Percentiles rank a stretch among this genome's conserved stretches.
phyloP scores from a whole-genome alignment of 2,329 filamentous ascomycete genomes.

The Pestalotiopsis sp. region DNA sequence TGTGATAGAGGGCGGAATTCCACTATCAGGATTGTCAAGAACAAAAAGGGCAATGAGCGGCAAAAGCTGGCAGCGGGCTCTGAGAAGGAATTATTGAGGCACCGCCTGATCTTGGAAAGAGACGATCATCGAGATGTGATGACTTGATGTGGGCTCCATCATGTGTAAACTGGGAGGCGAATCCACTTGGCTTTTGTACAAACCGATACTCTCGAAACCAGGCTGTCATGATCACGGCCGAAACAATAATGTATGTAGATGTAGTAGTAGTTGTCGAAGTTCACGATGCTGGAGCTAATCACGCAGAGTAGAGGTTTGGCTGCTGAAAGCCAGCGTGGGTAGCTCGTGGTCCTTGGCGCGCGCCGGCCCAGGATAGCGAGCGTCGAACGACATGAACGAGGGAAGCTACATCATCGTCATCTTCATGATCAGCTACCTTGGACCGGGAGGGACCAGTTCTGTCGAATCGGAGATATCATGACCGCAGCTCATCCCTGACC shows the following conservation, averaged over 20 bases:
- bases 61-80: conserved; percentile 21
- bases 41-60: conserved; percentile 19
- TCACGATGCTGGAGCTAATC: conserved; percentile 21
- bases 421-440: conserved; percentile 21
- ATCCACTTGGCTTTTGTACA: conserved; percentile 32
- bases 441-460: conserved; percentile 14
- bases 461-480: conserved; percentile 34
- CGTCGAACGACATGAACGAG: background rate
- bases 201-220: conserved; percentile 19
- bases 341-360: background rate
- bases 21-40: conserved; percentile 14
- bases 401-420: conserved; percentile 17
- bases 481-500: conserved; percentile 22
- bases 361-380: background rate
- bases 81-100: background rate
- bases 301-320: background rate
- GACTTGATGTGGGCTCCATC: background rate
- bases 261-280: conserved; percentile 16
- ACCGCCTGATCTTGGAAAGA: background rate
- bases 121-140: background rate
- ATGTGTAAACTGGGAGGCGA: conserved; percentile 27
- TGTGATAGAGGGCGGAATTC: conserved; percentile 13
- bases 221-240: conserved; percentile 5
- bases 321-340: background rate
- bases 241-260: conserved; percentile 5